A percentile compares a stretch with the other conserved stretches of the same genome.
phyloP scores from a whole-genome alignment of 2,329 filamentous ascomycete species.

The Paecilomyces sp. region DNA sequence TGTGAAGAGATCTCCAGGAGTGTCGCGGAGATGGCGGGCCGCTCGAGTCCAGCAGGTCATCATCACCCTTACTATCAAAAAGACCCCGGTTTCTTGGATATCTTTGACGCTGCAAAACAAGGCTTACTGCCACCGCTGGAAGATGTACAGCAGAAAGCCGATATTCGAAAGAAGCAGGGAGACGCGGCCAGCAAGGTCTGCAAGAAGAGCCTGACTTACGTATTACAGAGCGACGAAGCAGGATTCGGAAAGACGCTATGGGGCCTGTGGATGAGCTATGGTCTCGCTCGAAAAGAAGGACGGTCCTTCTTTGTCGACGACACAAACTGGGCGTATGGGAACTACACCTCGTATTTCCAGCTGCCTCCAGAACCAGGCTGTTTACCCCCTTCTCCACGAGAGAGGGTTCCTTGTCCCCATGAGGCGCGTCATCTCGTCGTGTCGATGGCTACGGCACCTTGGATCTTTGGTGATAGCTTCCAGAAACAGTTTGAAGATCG shows the following conservation, averaged over 20 bases:
- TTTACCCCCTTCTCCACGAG: constrained; percentile 62
- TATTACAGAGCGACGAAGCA: constrained; percentile 66
- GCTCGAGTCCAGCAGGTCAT: constrained; percentile 27
- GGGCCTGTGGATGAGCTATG: constrained; percentile 77
- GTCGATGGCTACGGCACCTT: constrained; percentile 58
- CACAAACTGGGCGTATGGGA: constrained; percentile 73
- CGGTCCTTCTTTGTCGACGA: constrained; percentile 81
- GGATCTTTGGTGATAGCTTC: constrained; percentile 57
- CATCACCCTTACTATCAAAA: constrained; percentile 51
- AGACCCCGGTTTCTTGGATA: constrained; percentile 67
- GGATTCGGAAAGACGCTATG: constrained; percentile 72
- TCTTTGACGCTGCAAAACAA: constrained; percentile 60
- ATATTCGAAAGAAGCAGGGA: neutral
- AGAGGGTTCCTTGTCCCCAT: constrained; percentile 74
- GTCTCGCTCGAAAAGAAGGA: constrained; percentile 65
- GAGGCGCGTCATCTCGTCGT: constrained; percentile 68
- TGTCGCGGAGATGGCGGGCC: constrained; percentile 46
- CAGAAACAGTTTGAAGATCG: constrained; percentile 46
- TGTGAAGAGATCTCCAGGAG: constrained; percentile 58
- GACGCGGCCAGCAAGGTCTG: constrained; percentile 43
- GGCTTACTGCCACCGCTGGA: constrained; percentile 52
- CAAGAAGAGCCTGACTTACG: constrained; percentile 65
- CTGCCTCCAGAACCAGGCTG: constrained; percentile 60
- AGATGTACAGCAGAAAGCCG: constrained; percentile 21
- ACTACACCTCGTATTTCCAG: constrained; percentile 65